Percentiles rank a stretch among this genome's conserved stretches.
Conservation (phyloP, 108 stramenopile genomes). For the Nitzschia inconspicua region DNA sequence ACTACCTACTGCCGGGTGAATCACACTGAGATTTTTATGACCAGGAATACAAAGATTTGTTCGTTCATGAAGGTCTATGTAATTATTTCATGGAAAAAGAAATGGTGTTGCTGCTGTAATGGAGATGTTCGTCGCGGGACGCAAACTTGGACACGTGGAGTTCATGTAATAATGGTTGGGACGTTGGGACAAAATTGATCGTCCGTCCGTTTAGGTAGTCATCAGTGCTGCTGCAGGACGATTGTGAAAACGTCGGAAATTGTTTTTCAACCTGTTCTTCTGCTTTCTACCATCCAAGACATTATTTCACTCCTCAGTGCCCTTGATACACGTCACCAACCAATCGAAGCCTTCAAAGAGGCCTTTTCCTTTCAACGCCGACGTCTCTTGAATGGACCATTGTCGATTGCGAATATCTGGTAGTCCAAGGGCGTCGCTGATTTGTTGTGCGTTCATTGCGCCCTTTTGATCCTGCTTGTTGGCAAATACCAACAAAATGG, state of each 20-base stretch:
- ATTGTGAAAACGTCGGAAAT: neutral
- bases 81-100: no score
- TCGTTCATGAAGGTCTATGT: no score
- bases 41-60: no score
- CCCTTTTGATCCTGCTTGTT: constrained; percentile 99
- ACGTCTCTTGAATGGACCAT: constrained; percentile 99
- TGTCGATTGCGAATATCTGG: constrained; percentile 96
- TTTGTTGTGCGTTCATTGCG: constrained; percentile 95
- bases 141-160: neutral
- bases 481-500: constrained; percentile 97
- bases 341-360: constrained; percentile 99
- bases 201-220: neutral
- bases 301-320: constrained; percentile 48
- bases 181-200: neutral
- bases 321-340: constrained; percentile 96
- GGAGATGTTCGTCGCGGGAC: neutral
- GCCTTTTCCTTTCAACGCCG: constrained; percentile 96
- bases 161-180: neutral
- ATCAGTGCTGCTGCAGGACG: neutral
- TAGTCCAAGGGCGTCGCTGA: constrained; percentile 94
- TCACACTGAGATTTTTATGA: no score
- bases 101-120: no score
- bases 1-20: no score
- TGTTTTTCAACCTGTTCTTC: neutral
- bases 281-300: neutral